Evolutionary conservation across 2,329 filamentous ascomycete genomes (phyloP), one percentile per base, ranked within the genome.

Genomic region (Pestalotiopsis sp.): DNA sequence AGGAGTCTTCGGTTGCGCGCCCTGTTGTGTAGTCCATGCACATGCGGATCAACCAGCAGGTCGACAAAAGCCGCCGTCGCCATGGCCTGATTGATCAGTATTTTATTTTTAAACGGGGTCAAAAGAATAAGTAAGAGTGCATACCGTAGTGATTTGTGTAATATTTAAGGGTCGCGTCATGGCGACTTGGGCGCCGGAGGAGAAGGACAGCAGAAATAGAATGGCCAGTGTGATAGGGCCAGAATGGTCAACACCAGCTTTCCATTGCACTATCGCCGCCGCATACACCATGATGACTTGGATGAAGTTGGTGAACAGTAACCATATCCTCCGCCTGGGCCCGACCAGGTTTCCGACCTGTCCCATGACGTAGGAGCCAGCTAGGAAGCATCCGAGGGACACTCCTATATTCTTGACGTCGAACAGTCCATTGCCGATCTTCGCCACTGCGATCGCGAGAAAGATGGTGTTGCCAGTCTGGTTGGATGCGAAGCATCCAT

Each of bases 81-180:
- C 58, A 61, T 61, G 36, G 58, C 58, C 58, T 61, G 13, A 9
- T 31, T 31, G 58, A 13, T 61, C 11, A 38, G 58, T 38, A 20
- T 7, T 4, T 13, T n/a, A n/a, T n/a, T n/a, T n/a, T n/a, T n/a
- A n/a, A n/a, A n/a, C n/a, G n/a, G n/a, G n/a, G n/a, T n/a, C n/a
- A n/a, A n/a, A n/a, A n/a, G n/a, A n/a, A n/a, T n/a, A n/a, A n/a
- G 58, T 13, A 61, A 20, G 27, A 61, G 9, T 2, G n/a, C 13
- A n/a, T 61, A 61, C 58, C 14, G 58, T 61, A 61, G 58, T 61
- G 17, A 61, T 61, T 31, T 61, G 58, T 61, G 58, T 31, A n/a
- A 61, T 61, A 17, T 61, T 61, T 27, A 61, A 20, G 1, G 58
- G 58, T 25, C 58, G 13, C n/a, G 58, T 61, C 58, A 61, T 61